Evolutionary conservation across 148 eudicot genomes (phyloP).

Genomic region (Rheum nobile): DNA sequence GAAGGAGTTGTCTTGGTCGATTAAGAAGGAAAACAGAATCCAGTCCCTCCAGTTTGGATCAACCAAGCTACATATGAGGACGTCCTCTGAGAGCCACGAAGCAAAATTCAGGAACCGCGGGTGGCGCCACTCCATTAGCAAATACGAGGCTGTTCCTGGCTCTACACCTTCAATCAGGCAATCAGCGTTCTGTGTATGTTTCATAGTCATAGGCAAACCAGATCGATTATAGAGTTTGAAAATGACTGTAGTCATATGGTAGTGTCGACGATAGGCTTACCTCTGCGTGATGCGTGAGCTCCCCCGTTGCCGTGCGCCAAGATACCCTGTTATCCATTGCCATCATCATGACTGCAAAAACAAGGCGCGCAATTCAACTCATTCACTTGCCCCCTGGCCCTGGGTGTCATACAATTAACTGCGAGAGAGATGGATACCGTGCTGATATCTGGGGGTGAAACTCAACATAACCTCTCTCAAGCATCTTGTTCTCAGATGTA

Average conservation of each 20-base stretch:
- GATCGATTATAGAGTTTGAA: neutral
- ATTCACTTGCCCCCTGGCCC: too few species aligned
- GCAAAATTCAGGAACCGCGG: too few species aligned
- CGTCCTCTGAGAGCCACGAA: neutral
- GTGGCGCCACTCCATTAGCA: neutral
- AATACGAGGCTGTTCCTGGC: neutral
- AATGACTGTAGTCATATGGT: too few species aligned
- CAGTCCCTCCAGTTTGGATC: neutral
- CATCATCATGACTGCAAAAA: neutral
- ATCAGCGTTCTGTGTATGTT: neutral
- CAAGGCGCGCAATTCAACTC: neutral
- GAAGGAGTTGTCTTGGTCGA: too few species aligned
- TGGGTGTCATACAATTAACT: too few species aligned
- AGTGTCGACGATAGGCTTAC: too few species aligned
- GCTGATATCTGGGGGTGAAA: neutral
- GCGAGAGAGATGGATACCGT: neutral
- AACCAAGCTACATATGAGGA: neutral
- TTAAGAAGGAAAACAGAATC: too few species aligned
- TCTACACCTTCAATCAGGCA: neutral
- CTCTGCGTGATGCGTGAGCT: too few species aligned
- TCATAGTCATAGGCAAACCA: neutral
- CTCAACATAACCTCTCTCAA: neutral
- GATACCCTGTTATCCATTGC: too few species aligned
- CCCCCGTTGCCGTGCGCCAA: too few species aligned
- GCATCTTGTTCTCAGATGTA: neutral